Conservation (phyloP, 1,284 basidiomycete species). For the Jaminaea rosea region DNA sequence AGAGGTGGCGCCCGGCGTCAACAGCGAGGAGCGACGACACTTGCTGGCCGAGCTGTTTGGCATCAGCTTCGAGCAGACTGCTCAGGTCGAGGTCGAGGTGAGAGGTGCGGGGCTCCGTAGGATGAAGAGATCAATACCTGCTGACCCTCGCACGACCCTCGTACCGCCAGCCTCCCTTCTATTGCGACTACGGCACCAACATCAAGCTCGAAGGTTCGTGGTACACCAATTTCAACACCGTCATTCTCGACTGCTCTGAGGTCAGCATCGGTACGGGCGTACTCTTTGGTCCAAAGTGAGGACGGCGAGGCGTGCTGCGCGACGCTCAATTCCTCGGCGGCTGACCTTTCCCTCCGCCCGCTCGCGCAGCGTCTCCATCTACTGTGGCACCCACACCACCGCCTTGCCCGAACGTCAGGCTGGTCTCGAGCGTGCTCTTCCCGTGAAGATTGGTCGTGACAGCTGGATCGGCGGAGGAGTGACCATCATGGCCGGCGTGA, state of each 20-base stretch:
- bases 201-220: constrained; percentile 34
- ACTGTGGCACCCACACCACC: constrained; percentile 29
- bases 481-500: constrained; percentile 47
- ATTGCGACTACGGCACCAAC: constrained; percentile 32
- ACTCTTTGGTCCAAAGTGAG: constrained; percentile 26
- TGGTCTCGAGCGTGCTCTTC: constrained; percentile 26
- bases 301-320: too few species aligned
- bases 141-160: background rate
- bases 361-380: constrained; percentile 22
- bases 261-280: constrained; percentile 28
- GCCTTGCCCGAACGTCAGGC: constrained; percentile 23
- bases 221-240: constrained; percentile 33
- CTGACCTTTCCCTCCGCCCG: background rate
- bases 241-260: constrained; percentile 30
- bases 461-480: constrained; percentile 16
- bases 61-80: constrained; percentile 2
- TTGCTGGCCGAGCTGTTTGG: constrained; percentile 15
- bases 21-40: constrained; percentile 8
- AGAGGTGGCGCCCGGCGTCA: constrained; percentile 5
- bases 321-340: too few species aligned
- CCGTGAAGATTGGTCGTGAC: constrained; percentile 26
- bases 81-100: constrained; percentile 18
- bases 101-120: background rate
- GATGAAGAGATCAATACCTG: too few species aligned
- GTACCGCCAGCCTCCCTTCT: background rate